Conservation (phyloP, 202 grass and related monocot genomes). For the Carex arenaria region DNA sequence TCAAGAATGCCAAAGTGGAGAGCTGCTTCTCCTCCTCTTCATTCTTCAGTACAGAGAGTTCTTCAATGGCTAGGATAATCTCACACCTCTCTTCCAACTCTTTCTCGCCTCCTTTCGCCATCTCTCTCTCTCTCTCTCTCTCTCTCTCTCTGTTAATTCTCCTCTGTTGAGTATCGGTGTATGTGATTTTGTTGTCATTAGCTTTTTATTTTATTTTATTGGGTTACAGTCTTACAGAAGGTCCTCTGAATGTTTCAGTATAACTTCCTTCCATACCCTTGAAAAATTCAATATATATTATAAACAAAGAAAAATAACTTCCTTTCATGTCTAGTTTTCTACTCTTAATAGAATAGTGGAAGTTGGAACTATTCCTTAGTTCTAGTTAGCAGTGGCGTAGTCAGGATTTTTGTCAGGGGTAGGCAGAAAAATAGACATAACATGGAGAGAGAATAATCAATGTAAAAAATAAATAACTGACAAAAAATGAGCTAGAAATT, state of each 20-base stretch:
- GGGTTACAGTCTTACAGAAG: neutral
- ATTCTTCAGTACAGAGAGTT: slow-evolving; percentile 44
- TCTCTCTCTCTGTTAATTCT: neutral
- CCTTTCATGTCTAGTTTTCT: neutral
- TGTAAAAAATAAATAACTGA: no score
- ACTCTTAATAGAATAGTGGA: neutral
- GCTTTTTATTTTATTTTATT: neutral
- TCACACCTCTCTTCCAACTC: slow-evolving; percentile 35
- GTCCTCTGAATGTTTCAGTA: neutral
- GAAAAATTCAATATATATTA: neutral
- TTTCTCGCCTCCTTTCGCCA: slow-evolving; percentile 12
- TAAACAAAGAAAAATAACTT: no score
- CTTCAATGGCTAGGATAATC: slow-evolving; percentile 62
- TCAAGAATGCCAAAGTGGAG: slow-evolving; percentile 56
- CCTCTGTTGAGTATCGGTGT: neutral
- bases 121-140: slow-evolving; percentile 5
- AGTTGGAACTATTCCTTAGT: neutral
- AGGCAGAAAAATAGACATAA: no score
- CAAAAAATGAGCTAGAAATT: no score
- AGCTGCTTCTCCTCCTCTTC: neutral
- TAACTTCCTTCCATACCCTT: neutral
- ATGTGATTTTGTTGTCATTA: neutral
- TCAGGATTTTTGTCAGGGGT: no score
- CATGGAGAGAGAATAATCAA: no score
- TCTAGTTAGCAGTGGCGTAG: no score